Evolutionary conservation across 73 alveolate genomes (phyloP).

Genomic region (Paramecium sexaurelia): DNA sequence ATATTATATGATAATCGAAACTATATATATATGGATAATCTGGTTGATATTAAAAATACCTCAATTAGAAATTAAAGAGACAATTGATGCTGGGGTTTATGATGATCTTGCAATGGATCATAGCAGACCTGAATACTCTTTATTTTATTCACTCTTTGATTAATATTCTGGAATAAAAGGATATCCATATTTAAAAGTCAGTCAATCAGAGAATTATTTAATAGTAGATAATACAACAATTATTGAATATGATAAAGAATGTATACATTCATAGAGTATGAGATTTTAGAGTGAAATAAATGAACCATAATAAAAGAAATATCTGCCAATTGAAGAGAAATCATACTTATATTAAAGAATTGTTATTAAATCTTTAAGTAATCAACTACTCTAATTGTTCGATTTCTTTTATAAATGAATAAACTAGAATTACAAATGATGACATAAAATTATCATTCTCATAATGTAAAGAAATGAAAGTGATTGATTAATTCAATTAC

Average conservation of each 20-base stretch:
- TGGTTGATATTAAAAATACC: constrained; percentile 35
- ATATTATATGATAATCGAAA: background rate
- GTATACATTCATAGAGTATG: background rate
- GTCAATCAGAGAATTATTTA: background rate
- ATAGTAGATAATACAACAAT: background rate
- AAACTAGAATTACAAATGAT: background rate
- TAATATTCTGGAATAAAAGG: background rate
- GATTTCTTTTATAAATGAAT: background rate
- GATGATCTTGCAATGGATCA: background rate
- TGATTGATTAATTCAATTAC: background rate
- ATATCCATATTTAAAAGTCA: background rate
- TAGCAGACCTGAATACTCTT: background rate
- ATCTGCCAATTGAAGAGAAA: background rate
- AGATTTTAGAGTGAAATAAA: background rate
- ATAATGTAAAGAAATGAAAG: background rate
- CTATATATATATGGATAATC: constrained; percentile 11
- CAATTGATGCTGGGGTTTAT: background rate
- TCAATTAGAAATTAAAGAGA: background rate
- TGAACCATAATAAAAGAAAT: background rate
- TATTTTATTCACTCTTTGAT: background rate
- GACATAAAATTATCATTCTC: background rate
- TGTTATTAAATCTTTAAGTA: background rate
- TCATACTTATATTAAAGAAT: background rate
- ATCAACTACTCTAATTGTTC: background rate
- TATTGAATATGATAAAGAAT: background rate